Base-by-base conservation (phyloP, 2,329 filamentous ascomycete species). In the Neofusicoccum sp. region DNA sequence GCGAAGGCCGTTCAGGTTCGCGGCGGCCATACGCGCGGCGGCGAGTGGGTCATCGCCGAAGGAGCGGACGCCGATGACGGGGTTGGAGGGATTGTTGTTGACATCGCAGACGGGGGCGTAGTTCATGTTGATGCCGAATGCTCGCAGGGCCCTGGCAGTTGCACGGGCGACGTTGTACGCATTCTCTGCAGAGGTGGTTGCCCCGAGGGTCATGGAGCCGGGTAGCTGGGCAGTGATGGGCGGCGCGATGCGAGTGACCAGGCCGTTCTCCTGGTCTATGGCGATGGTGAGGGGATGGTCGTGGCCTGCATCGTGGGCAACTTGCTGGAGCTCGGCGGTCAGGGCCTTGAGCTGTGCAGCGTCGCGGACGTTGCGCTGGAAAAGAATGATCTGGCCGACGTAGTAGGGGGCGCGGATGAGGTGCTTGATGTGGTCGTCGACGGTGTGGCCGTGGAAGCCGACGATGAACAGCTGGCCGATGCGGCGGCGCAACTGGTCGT, bases 181-280 rank as follows among this genome's bases (percentile, higher is more conserved):
- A 24, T 54, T 20, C 0, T 54, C 20, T 2, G 28, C 9, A 20
- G 38, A 30, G 6, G 4, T n/a, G 9, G 58, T 53, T 12, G 58
- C 58, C 20, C 40, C 58, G n/a, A 60, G 31, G 2, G 58, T n/a
- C 58, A 60, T 60, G 38, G 58, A 33, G 1, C 58, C 58, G 3
- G 58, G 48, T 3, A 60, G 58, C 30, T 54, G 58, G 20, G 48
- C 4, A 3, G 58, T 45, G 16, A 54, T 54, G 20, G 58, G 58
- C 9, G 58, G 58, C 20, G 16, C 4, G 48, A 60, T 60, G 47
- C 58, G 58, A 8, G 58, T 54, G 28, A 60, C 58, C 1, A 60
- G 58, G 8, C 58, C 58, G 31, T 60, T 60, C 16, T 60, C 58
- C 41, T 60, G 58, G 48, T 60, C 58, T 16, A 60, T 54, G 31